Base-by-base conservation (phyloP, 768 basidiomycete species). In the Tricholomella constricta region DNA sequence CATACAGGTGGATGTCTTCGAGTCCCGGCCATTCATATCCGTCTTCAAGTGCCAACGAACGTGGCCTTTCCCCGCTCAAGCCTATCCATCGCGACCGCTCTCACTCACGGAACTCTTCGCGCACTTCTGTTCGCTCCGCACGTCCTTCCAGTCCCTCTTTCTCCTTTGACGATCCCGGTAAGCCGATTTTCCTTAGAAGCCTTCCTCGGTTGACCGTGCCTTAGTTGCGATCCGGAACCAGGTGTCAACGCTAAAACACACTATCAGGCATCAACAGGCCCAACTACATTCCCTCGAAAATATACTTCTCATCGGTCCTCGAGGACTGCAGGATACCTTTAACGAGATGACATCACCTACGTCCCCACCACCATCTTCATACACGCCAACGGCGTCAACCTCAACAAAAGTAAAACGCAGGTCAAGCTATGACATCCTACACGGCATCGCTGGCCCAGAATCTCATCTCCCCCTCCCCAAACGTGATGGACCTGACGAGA, bases 261-360 rank as follows among this genome's bases (percentile, higher is more conserved):
- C 78, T 65, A 92, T 92, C 61, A 75, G 90, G 56, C 89, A 91
- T 61, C 88, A 92, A 64, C 88, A 91, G 73, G 89, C 89, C 17
- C 88, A 91, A 61, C 68, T 91, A 31, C 80, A 85, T 59, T 76
- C 64, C 34, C 79, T 91, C 47, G 90, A 92, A 67, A 88, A 76
- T 63, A 76, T 81, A 48, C 71, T 92, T 43, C 78, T 85, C 45
- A 81, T 81, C 58, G 83, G 83, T 15, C 86, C 89, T 14, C 80
- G 90, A 52, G 82, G 85, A 34, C 71, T 72, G n/a, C 62, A 73
- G 23, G 71, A 77, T 35, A 58, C 69, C 26, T 58, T 63, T 31
- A 66, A 68, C 55, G 67, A 68, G 45, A 64, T 63, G 68, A 64
- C 54, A 73, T 77, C 56, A 64, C 57, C 61, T 22, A 45, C 52